Evolutionary conservation across 148 eudicot genomes (phyloP).

Genomic region (Chenopodium suecicum): DNA sequence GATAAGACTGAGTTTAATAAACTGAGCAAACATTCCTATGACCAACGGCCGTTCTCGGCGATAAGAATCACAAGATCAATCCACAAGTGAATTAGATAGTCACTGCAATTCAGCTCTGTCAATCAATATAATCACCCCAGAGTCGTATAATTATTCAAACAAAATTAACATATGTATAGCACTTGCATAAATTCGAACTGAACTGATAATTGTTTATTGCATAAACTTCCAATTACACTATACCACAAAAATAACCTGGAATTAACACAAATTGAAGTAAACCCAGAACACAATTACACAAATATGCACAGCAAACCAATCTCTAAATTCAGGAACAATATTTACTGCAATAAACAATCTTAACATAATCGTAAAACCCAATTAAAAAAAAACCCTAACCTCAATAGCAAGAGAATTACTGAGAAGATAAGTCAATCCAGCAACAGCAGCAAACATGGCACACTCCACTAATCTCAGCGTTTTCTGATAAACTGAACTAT

Average conservation of each 20-base stretch:
- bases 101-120: too few species aligned
- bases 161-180: too few species aligned
- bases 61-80: too few species aligned
- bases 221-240: too few species aligned
- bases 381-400: slow-evolving; percentile 33
- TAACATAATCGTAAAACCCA: neutral
- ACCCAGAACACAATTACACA: slow-evolving; percentile 1
- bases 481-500: slow-evolving; percentile 63
- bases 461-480: slow-evolving; percentile 89
- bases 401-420: slow-evolving; percentile 86
- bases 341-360: neutral
- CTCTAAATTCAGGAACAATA: neutral
- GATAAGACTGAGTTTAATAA: too few species aligned
- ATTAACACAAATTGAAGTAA: slow-evolving; percentile 5
- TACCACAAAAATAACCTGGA: neutral
- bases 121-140: too few species aligned
- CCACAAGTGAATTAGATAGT: neutral
- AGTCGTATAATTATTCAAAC: too few species aligned
- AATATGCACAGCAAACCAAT: neutral
- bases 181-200: too few species aligned
- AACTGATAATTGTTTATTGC: too few species aligned
- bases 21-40: too few species aligned
- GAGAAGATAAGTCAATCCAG: slow-evolving; percentile 73
- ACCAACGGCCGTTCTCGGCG: too few species aligned
- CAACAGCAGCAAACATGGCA: slow-evolving; percentile 86